Evolutionary conservation across 495 filamentous ascomycete genomes (phyloP).

Genomic region (Corynascus novoguineensis): DNA sequence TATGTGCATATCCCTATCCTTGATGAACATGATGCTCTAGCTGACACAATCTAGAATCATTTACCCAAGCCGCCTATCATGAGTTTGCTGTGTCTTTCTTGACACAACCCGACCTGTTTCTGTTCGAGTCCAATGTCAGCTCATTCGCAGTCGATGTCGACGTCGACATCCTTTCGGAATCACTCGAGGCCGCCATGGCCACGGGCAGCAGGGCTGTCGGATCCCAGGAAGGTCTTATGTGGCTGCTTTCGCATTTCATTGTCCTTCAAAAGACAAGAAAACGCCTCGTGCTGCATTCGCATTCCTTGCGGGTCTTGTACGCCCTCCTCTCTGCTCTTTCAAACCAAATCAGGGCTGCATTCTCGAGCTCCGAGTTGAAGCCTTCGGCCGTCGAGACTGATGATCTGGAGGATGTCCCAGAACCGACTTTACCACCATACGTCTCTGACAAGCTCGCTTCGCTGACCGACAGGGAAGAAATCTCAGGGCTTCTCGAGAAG

Average conservation of each 20-base stretch:
- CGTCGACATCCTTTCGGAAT: conserved; percentile 26
- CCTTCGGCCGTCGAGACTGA: conserved; percentile 1
- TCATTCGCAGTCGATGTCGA: conserved; percentile 21
- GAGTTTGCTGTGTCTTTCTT: conserved; percentile 37
- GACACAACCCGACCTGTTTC: conserved; percentile 21
- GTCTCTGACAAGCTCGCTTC: conserved; percentile 30
- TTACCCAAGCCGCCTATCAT: conserved; percentile 28
- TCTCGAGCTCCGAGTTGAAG: conserved; percentile 11
- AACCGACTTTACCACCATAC: conserved; percentile 28
- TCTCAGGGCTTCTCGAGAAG: conserved; percentile 34
- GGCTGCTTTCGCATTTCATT: conserved; percentile 78
- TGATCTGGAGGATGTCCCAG: conserved; percentile 9
- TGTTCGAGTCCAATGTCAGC: conserved; percentile 20
- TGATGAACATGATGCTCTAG: background rate
- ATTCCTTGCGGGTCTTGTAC: conserved; percentile 23
- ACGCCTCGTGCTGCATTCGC: conserved; percentile 17
- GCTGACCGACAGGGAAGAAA: conserved; percentile 37
- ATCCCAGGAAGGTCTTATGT: conserved; percentile 46
- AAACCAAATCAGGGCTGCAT: conserved; percentile 21
- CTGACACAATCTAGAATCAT: conserved; percentile 13
- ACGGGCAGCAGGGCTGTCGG: conserved; percentile 17
- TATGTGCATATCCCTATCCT: conserved; percentile 6
- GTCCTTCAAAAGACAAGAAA: conserved; percentile 55
- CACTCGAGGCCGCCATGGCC: conserved; percentile 6
- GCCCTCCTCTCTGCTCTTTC: conserved; percentile 25